A percentile compares a stretch with the other conserved stretches of the same genome.
Evolutionary conservation across 805 yeast genomes (phyloP).

Genomic region (Monosporozyma unispora): DNA sequence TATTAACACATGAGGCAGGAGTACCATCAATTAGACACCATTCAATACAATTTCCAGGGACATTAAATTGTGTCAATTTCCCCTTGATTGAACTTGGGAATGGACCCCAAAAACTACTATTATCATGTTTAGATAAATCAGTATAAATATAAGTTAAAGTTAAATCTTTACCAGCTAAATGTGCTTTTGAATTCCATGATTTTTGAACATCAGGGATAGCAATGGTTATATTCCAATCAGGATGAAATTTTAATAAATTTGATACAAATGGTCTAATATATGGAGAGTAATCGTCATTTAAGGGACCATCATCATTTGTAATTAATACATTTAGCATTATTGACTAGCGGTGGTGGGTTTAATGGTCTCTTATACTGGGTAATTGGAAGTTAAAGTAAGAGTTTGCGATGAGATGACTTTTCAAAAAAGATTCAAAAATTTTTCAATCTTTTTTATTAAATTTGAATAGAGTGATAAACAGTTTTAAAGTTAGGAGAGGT

Average conservation of each 20-base stretch:
- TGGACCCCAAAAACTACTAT: conserved; percentile 54
- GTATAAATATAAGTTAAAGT: conserved; percentile 54
- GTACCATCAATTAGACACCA: conserved; percentile 90
- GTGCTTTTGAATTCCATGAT: conserved; percentile 98
- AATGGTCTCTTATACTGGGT: not conserved
- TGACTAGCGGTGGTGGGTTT: not conserved
- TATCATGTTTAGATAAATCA: conserved; percentile 39
- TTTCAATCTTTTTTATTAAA: not conserved
- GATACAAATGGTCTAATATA: conserved; percentile 75
- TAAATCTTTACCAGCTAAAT: conserved; percentile 68
- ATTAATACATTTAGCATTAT: conserved; percentile 43
- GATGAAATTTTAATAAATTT: conserved; percentile 43
- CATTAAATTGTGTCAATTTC: conserved; percentile 17
- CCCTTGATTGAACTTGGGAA: conserved; percentile 42
- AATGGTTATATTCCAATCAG: conserved; percentile 80
- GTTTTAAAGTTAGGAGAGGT: not conserved
- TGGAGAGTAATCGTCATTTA: conserved; percentile 69
- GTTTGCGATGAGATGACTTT: not conserved
- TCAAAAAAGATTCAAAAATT: not conserved
- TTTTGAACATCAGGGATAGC: conserved; percentile 76
- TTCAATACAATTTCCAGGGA: conserved; percentile 42
- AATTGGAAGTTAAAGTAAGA: not conserved
- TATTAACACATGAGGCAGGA: conserved; percentile 91
- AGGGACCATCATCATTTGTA: conserved; percentile 96
- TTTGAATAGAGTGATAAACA: not conserved